Evolutionary conservation across 768 basidiomycete species (phyloP).

Genomic region (Cystobasidium ongulense): DNA sequence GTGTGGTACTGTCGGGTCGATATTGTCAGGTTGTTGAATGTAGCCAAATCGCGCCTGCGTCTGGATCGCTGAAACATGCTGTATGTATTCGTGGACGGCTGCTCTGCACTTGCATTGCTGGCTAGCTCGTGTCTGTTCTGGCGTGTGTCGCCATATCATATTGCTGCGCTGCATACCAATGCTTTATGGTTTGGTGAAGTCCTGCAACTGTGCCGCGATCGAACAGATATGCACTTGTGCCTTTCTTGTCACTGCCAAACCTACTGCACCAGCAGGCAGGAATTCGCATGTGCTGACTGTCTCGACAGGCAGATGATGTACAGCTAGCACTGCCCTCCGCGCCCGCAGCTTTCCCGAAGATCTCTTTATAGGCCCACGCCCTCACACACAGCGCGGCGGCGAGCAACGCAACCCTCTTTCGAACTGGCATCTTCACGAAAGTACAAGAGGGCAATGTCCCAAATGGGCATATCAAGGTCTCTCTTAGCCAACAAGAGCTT

Average conservation of each 20-base stretch:
- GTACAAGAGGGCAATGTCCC: not conserved
- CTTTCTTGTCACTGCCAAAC: slow-evolving; percentile 55
- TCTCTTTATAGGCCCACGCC: not conserved
- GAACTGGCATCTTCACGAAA: slow-evolving; percentile 4
- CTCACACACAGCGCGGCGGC: slow-evolving; percentile 33
- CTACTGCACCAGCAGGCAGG: not conserved
- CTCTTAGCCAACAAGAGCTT: not conserved
- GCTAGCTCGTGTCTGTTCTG: no score
- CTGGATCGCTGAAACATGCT: no score
- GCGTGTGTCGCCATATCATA: no score
- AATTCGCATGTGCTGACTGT: not conserved
- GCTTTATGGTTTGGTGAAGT: no score
- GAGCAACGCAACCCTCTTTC: slow-evolving; percentile 51
- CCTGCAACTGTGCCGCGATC: no score
- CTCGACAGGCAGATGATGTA: slow-evolving; percentile 47
- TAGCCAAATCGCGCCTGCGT: no score
- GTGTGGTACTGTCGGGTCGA: no score
- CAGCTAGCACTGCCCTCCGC: slow-evolving; percentile 56
- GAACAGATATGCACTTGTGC: slow-evolving; percentile 59
- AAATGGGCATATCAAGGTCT: not conserved
- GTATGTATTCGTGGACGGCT: no score
- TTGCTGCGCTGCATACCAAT: no score
- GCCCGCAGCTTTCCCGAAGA: slow-evolving; percentile 41
- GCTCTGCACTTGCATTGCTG: no score
- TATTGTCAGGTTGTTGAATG: no score